Percentiles rank a stretch among this genome's conserved stretches.
phyloP scores from a whole-genome alignment of 2,329 filamentous ascomycete genomes.

The Lecanosticta acicola region DNA sequence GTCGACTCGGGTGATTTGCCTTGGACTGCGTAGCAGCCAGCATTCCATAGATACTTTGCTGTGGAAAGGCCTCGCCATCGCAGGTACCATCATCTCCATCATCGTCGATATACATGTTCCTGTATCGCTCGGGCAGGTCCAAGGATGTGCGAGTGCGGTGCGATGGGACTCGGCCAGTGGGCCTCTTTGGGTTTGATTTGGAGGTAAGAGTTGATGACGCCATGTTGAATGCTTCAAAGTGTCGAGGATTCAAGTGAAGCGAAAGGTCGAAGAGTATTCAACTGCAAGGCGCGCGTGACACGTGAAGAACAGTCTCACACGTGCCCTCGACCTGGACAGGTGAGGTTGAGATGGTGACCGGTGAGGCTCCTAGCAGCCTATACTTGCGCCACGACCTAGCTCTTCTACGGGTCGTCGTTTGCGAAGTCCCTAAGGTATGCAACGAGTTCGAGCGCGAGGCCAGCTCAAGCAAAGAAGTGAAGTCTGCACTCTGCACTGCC shows the following conservation, averaged over 20 bases:
- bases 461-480: conserved; percentile 1
- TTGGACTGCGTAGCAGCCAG: conserved; percentile 82
- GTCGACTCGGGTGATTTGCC: conserved; percentile 63
- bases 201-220: conserved; percentile 3
- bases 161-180: conserved; percentile 1
- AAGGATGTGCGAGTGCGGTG: conserved; percentile 8
- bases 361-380: background rate
- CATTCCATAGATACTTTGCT: conserved; percentile 89
- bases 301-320: conserved; percentile 9
- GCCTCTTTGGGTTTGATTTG: background rate
- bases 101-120: conserved; percentile 13
- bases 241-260: conserved; percentile 1
- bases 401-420: background rate
- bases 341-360: conserved; percentile 1
- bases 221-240: conserved; percentile 1
- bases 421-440: background rate
- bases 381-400: background rate
- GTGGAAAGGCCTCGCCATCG: conserved; percentile 57
- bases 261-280: background rate
- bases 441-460: background rate
- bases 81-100: conserved; percentile 19
- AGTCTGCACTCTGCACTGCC: too few species aligned
- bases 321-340: background rate
- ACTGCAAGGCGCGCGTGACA: background rate
- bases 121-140: conserved; percentile 18